Base-by-base conservation (phyloP, 164 flowering plant species). In the Vitis vinifera region DNA sequence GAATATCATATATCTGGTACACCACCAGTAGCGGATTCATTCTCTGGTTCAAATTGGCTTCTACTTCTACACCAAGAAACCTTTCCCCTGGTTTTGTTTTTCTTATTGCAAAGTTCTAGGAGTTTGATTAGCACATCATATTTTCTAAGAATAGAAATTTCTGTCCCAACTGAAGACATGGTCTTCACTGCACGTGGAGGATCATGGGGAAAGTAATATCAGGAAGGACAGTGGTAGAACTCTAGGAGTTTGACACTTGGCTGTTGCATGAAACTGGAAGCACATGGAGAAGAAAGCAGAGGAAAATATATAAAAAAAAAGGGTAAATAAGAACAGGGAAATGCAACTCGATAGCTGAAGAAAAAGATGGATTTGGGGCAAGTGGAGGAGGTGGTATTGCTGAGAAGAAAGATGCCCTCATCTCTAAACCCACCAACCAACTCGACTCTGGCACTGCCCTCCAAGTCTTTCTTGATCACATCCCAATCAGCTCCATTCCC, bases 401-500 rank as follows among this genome's bases (percentile, higher is more conserved):
- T 19, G 51, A 53, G 57, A 53, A 64, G 19, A 68, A 69, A 66
- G 53, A 55, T 1, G 16, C 30, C 53, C 44, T 37, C 63, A 16
- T 16, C 14, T 65, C 55, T 71, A 14, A 23, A 17, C 49, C 27
- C 47, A 55, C 11, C 64, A 23, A 9, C 50, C 44, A 37, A 13
- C 29, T 68, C 2, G 79, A 78, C 59, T 53, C 77, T 8, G 72
- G 29, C 55, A 59, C 37, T 57, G 86, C 83, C 3, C 79, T 85
- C 9, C 84, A 83, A 63, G 10, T 27, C 10, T 81, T 71, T 69
- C 78, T 85, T 48, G 68, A 83, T 71, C 77, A 30, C 73, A 79
- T 83, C n/a, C 77, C 85, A 17, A 61, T 83, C 62, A 70, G 59
- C 61, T 81, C 82, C 11, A 77, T 81, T 65, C 79, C 81, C 10